Evolutionary conservation across 352 stramenopile species (phyloP).

Genomic region (Blastocystis sp.): DNA sequence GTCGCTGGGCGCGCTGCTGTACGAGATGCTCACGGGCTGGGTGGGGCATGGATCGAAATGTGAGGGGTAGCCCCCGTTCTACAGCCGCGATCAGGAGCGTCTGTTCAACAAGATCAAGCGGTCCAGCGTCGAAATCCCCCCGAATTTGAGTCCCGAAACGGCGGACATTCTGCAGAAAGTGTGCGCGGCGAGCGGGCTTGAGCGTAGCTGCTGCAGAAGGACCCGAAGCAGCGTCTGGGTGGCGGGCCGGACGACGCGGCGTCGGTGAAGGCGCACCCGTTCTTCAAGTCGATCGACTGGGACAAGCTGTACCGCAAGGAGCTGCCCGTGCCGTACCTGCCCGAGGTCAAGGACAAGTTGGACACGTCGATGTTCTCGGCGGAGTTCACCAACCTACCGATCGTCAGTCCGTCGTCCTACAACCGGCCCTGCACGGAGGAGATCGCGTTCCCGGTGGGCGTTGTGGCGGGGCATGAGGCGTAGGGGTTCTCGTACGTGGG

Average conservation of each 20-base stretch:
- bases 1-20: conserved; percentile 84
- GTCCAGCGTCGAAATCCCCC: conserved; percentile 88
- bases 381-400: conserved; percentile 73
- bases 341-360: conserved; percentile 61
- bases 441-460: conserved; percentile 13
- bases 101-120: conserved; percentile 95
- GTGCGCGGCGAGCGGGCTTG: conserved; percentile 70
- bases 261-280: conserved; percentile 84
- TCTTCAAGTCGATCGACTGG: conserved; percentile 86
- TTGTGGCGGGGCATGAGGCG: not conserved
- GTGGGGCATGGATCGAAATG: not conserved
- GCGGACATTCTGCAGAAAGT: conserved; percentile 83
- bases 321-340: conserved; percentile 70
- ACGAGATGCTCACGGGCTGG: conserved; percentile 87
- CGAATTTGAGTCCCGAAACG: conserved; percentile 82
- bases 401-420: conserved; percentile 71
- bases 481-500: conserved; percentile 44
- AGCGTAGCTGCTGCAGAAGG: conserved; percentile 84
- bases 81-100: conserved; percentile 88
- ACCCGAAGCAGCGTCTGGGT: conserved; percentile 87
- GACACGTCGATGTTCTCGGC: conserved; percentile 73
- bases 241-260: conserved; percentile 82
- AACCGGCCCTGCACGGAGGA: conserved; percentile 37
- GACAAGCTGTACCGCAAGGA: conserved; percentile 75
- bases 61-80: conserved; percentile 81